Evolutionary conservation across 108 stramenopile genomes (phyloP), one percentile per base, ranked within the genome.

Genomic region (Pseudonitzschia delicatissima): DNA sequence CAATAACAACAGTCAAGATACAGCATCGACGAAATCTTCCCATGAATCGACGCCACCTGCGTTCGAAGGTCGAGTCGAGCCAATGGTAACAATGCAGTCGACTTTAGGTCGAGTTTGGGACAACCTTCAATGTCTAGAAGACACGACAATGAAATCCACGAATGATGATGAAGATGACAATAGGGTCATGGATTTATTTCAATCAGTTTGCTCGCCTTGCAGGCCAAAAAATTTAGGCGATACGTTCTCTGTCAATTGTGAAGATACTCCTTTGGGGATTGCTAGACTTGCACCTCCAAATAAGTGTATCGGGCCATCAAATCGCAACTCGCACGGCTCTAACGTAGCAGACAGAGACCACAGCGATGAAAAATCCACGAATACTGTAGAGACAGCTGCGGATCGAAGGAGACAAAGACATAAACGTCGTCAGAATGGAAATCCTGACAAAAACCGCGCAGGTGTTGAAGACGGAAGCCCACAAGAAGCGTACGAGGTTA

Each of bases 401-500:
- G 73, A 74, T 62, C 51, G 73, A 39, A 58, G 73, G 27, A 32
- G 73, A 40, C 60, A 68, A 50, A 48, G 73, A 17, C 61, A 67
- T 51, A 35, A 26, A 29, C 44, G 50, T 42, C 63, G 66, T 21
- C 66, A 68, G 45, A 0, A 45, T 15, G 44, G 55, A 55, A 15
- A 8, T 13, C 13, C 17, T 49, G 20, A 12, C 57, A 20, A 8
- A 20, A 35, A n/a, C 42, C 0, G 44, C 40, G 26, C 57, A 33
- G 28, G 20, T 34, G 34, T 9, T 13, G 40, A 37, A 18, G 49
- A 66, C 50, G 18, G 60, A 4, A 36, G 53, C 11, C 45, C 72
- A 2, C 73, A 74, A 18, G 73, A 74, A 63, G 73, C 66, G 8
- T 52, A 66, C 49, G 73, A 74, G 23, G 73, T 68, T 20, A 74